These are phyloP conservation scores for Solanum megistacrolobum DNA, from an alignment of 257 asterid species.

Conservation along the genomic window DNA sequence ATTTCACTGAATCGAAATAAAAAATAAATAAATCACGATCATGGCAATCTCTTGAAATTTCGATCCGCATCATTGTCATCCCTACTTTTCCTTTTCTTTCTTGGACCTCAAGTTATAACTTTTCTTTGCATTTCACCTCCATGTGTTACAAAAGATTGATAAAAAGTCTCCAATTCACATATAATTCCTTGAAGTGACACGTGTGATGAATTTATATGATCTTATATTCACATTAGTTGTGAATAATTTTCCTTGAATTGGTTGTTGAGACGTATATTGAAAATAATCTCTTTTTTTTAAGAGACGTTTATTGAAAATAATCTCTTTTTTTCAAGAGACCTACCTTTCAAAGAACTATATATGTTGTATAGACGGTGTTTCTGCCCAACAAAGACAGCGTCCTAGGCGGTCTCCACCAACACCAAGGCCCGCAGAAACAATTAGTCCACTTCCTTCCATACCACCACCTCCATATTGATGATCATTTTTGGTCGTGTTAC, in stretches of 20 bases:
- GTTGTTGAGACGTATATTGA: background rate
- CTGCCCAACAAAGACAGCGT: too few relatives aligned
- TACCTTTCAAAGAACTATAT: too few relatives aligned
- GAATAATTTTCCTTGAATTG: background rate
- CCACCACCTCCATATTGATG: background rate
- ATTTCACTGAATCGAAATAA: too few relatives aligned
- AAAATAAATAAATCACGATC: too few relatives aligned
- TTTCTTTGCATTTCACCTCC: too few relatives aligned
- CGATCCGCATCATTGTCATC: too few relatives aligned
- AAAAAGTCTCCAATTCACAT: background rate
- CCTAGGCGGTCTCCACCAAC: background rate
- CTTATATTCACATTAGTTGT: background rate
- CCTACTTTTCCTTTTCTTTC: too few relatives aligned
- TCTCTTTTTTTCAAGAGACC: background rate
- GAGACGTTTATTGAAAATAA: background rate
- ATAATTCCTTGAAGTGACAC: background rate
- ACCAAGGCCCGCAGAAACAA: background rate
- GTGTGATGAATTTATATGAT: background rate
- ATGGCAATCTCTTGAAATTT: too few relatives aligned
- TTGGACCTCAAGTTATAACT: too few relatives aligned
- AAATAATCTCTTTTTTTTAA: too few relatives aligned
- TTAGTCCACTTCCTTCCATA: accelerated
- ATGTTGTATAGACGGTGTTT: background rate
- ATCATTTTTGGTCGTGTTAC: background rate
- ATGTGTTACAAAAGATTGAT: too few relatives aligned